Conservation (phyloP, 495 filamentous ascomycete species). For the Aspergillus steynii region DNA sequence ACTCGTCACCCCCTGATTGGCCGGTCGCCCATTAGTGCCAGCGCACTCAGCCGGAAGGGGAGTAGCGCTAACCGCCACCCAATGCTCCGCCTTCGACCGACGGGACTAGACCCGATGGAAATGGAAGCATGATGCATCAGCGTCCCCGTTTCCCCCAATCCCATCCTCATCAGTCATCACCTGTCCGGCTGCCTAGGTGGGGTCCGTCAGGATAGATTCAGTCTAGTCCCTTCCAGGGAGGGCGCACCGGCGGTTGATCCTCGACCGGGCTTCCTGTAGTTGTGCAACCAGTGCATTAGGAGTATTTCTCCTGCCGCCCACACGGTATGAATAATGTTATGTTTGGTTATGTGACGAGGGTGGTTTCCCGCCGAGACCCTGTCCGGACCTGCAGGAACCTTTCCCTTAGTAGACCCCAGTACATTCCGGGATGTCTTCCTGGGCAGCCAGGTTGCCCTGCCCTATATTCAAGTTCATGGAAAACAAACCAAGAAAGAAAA, state of each 20-base stretch:
- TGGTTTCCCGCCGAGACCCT: slow-evolving; percentile 16
- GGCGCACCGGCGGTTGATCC: neutral
- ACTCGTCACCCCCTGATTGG: slow-evolving; percentile 29
- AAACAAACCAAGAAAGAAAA: neutral
- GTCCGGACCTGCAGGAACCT: slow-evolving; percentile 30
- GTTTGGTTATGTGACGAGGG: slow-evolving; percentile 7
- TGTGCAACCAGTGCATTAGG: neutral
- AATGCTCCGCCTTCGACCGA: slow-evolving; percentile 38
- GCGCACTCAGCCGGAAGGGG: slow-evolving; percentile 29
- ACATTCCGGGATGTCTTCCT: neutral
- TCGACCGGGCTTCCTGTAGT: neutral
- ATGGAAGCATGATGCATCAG: slow-evolving; percentile 9
- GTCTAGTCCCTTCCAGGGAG: neutral
- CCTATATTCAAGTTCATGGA: neutral
- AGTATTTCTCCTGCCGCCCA: neutral
- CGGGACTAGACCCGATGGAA: slow-evolving; percentile 14
- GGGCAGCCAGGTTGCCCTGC: neutral
- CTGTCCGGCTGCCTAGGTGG: slow-evolving; percentile 2
- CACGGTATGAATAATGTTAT: too few species aligned
- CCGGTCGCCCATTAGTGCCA: slow-evolving; percentile 25
- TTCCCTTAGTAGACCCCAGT: slow-evolving; percentile 19
- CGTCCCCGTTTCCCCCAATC: neutral
- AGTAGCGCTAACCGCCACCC: slow-evolving; percentile 29
- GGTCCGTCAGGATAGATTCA: slow-evolving; percentile 7
- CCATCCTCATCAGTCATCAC: slow-evolving; percentile 4